phyloP scores from a whole-genome alignment of 495 filamentous ascomycete genomes.

The Xylaria bambusicola region DNA sequence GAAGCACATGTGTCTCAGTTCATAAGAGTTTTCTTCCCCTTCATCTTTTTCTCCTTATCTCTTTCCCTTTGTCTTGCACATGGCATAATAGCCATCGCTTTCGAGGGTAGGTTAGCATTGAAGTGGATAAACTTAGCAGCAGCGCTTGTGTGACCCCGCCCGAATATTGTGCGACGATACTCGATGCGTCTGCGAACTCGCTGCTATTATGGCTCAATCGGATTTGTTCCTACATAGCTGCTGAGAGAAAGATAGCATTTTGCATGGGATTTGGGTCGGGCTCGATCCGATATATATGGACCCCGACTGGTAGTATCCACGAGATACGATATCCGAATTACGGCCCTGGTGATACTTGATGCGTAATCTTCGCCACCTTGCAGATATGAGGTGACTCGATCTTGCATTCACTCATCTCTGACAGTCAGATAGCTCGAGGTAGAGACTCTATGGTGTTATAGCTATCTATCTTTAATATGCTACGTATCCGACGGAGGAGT shows the following conservation, averaged over 20 bases:
- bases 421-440: too few relatives aligned
- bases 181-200: background rate
- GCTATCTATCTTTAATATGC: too few relatives aligned
- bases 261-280: background rate
- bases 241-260: background rate
- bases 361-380: background rate
- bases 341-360: slow-evolving; percentile 1
- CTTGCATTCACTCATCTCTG: background rate
- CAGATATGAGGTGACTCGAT: background rate
- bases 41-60: too few relatives aligned
- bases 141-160: slow-evolving; percentile 1
- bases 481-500: background rate
- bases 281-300: background rate
- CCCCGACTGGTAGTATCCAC: too few relatives aligned
- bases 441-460: too few relatives aligned
- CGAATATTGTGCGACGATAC: background rate
- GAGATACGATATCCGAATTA: background rate
- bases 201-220: background rate
- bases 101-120: background rate
- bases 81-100: too few relatives aligned
- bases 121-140: background rate
- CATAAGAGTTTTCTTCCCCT: too few relatives aligned
- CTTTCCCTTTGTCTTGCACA: too few relatives aligned
- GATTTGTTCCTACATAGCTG: background rate
- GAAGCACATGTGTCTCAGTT: too few relatives aligned